Conservation (phyloP, 805 yeast species). For the Peterozyma xylosa region DNA sequence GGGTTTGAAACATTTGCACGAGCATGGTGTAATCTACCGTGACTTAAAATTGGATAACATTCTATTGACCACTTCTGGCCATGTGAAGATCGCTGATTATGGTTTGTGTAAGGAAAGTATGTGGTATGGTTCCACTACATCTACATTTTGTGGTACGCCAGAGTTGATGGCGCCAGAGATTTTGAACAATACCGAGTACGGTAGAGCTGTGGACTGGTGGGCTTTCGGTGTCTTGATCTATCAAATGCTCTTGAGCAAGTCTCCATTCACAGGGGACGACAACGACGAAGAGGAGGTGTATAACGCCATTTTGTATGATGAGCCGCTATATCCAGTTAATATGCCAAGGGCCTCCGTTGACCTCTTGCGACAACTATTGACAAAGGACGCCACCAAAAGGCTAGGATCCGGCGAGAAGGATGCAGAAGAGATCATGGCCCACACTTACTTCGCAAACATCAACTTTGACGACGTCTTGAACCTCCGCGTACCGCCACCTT, state of each 20-base stretch:
- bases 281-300: conserved; percentile 84
- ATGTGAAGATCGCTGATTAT: conserved; percentile 93
- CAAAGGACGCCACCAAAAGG: conserved; percentile 81
- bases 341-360: conserved; percentile 97
- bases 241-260: conserved; percentile 93
- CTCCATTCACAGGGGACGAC: conserved; percentile 96
- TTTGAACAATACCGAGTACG: conserved; percentile 84
- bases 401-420: conserved; percentile 84
- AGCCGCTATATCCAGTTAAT: conserved; percentile 92
- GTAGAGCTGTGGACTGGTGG: conserved; percentile 99
- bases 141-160: conserved; percentile 98
- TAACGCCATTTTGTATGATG: conserved; percentile 93
- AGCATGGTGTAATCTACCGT: conserved; percentile 91
- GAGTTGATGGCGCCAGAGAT: conserved; percentile 99
- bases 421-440: conserved; percentile 91
- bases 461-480: conserved; percentile 80
- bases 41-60: conserved; percentile 95
- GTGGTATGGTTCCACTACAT: conserved; percentile 65
- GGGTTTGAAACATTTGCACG: conserved; percentile 90
- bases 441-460: conserved; percentile 86
- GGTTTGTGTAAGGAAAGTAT: conserved; percentile 89
- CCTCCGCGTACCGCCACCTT: conserved; percentile 78
- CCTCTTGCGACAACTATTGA: conserved; percentile 80
- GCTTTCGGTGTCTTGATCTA: conserved; percentile 95
- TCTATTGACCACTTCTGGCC: conserved; percentile 82